Base-by-base conservation (phyloP, 768 basidiomycete genomes). In the Naganishia vishniacii region DNA sequence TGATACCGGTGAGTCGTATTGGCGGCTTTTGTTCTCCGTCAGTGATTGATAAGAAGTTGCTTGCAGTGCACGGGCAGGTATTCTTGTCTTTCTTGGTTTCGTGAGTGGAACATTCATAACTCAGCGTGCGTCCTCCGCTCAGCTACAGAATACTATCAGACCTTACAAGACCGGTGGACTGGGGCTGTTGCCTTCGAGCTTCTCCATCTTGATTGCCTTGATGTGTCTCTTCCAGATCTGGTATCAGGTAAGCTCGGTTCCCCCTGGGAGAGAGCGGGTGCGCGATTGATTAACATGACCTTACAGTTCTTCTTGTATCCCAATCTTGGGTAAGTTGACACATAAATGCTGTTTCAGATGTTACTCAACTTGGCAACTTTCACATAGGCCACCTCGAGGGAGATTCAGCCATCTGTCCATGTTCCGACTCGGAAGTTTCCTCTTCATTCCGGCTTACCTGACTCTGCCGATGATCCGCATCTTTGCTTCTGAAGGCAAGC, bases 161-260 rank as follows among this genome's bases (percentile, higher is more conserved):
- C 85, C 88, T 69, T 89, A 89, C 73, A 80, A 83, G 20, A 81
- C 85, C 6, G 93, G 93, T n/a, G 95, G 95, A 0, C 78, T 99
- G 67, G 91, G 90, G 63, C 81, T 99, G 60, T 88, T 87, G 71
- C 89, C 95, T 0, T 88, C 87, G 1, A 85, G 95, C 77, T 99
- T 93, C 78, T 90, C 93, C 1, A 86, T 91, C 74, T 83, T 97
- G 18, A 92, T 79, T 47, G 75, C 77, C 9, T 87, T 94, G 62
- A 94, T 95, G 92, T 93, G 90, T 77, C 81, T 91, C n/a, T 88
- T 86, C 66, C 91, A 93, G 76, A 88, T 95, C 58, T 84, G 86
- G 40, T 94, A 92, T 73, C 92, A 92, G 72, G 92, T 91, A 73
- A 85, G 89, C 72, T n/a, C n/a, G 82, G 90, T n/a, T 2, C 6